phyloP scores from a whole-genome alignment of 805 yeast genomes.

The Schizosaccharomyces octosporus region DNA sequence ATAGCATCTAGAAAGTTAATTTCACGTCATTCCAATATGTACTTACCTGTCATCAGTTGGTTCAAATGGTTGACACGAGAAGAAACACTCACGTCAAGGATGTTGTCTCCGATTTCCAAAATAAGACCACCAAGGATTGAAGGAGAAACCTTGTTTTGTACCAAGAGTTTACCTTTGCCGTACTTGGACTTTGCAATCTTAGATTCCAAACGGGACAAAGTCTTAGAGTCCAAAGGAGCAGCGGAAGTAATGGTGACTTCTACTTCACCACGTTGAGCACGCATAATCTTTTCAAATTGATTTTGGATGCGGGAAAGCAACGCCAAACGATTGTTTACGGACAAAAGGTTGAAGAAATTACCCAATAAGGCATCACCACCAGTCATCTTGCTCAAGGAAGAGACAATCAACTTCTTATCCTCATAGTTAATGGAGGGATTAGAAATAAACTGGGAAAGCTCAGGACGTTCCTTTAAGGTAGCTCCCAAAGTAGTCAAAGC shows the following conservation, averaged over 20 bases:
- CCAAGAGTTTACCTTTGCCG: slow-evolving; percentile 58
- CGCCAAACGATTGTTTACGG: slow-evolving; percentile 81
- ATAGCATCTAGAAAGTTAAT: no score
- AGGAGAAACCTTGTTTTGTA: slow-evolving; percentile 58
- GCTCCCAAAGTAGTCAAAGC: slow-evolving; percentile 35
- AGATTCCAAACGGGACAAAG: slow-evolving; percentile 50
- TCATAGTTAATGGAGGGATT: slow-evolving; percentile 65
- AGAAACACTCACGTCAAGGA: slow-evolving; percentile 77
- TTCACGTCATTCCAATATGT: no score
- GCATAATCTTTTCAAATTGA: slow-evolving; percentile 54
- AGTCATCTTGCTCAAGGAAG: slow-evolving; percentile 24
- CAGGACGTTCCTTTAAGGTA: slow-evolving; percentile 35
- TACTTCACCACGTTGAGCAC: slow-evolving; percentile 75
- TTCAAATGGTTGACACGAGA: slow-evolving; percentile 70
- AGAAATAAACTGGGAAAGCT: slow-evolving; percentile 33
- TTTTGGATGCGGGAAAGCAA: slow-evolving; percentile 38
- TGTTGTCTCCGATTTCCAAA: slow-evolving; percentile 88
- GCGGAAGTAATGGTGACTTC: slow-evolving; percentile 85
- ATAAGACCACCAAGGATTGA: slow-evolving; percentile 86
- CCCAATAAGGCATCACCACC: slow-evolving; percentile 43
- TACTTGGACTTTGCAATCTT: slow-evolving; percentile 54
- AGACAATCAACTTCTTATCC: slow-evolving; percentile 51
- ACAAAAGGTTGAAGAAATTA: slow-evolving; percentile 63
- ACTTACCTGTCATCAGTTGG: slow-evolving; percentile 50
- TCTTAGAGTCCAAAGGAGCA: slow-evolving; percentile 52